A percentile compares a stretch with the other conserved stretches of the same genome.
These are phyloP conservation scores for Prunus armeniaca DNA, from an alignment of 306 rosid species.

Conservation along the genomic window DNA sequence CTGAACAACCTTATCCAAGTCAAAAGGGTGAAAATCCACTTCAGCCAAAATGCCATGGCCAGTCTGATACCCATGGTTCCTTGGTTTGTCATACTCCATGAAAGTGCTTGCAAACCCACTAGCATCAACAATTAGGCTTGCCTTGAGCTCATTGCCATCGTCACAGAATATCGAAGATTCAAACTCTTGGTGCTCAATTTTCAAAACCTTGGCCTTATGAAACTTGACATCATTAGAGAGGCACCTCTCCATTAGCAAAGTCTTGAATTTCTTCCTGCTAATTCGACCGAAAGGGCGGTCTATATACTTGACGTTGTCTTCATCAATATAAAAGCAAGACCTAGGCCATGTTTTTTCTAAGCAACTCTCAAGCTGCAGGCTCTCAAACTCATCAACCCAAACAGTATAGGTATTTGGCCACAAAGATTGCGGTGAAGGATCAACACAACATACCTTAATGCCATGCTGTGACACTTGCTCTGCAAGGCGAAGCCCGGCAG, in stretches of 20 bases:
- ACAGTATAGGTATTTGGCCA: slow-evolving; percentile 96
- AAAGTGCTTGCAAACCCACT: slow-evolving; percentile 68
- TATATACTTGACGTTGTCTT: slow-evolving; percentile 45
- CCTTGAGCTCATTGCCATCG: slow-evolving; percentile 53
- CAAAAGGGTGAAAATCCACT: slow-evolving; percentile 76
- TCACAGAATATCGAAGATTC: slow-evolving; percentile 54
- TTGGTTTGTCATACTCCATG: slow-evolving; percentile 36
- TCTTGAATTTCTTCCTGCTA: slow-evolving; percentile 54
- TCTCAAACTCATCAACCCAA: slow-evolving; percentile 78
- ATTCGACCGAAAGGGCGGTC: slow-evolving; percentile 67
- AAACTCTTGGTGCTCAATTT: slow-evolving; percentile 55
- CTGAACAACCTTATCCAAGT: slow-evolving; percentile 66
- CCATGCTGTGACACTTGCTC: slow-evolving; percentile 65
- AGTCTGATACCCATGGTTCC: slow-evolving; percentile 66
- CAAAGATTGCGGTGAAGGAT: slow-evolving; percentile 66
- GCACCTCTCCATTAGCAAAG: slow-evolving; percentile 49
- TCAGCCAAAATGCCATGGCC: slow-evolving; percentile 85
- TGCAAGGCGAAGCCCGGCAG: slow-evolving; percentile 71
- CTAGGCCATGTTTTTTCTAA: slow-evolving; percentile 75
- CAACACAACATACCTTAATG: slow-evolving; percentile 77
- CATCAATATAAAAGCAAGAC: slow-evolving; percentile 50
- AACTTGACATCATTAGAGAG: slow-evolving; percentile 59
- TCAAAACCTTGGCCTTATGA: slow-evolving; percentile 62
- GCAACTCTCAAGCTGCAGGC: slow-evolving; percentile 55
- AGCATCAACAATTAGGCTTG: slow-evolving; percentile 74